A percentile compares a stretch with the other conserved stretches of the same genome.
Conservation (phyloP, 1,139 yeast genomes). For the Pichia sp. region DNA sequence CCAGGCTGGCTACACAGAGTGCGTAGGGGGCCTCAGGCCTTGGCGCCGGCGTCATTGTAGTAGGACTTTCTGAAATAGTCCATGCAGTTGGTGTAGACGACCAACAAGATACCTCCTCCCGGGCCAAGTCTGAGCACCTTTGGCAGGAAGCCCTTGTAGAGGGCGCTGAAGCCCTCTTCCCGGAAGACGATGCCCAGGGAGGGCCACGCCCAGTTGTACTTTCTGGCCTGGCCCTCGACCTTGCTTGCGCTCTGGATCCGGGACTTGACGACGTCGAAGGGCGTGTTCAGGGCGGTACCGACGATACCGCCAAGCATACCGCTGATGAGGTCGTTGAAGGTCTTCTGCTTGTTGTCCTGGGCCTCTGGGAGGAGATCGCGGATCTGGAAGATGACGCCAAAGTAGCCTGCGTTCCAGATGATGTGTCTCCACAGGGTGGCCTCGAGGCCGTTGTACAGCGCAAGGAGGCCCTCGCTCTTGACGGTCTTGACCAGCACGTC, state of each 20-base stretch:
- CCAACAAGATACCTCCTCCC: conserved; percentile 96
- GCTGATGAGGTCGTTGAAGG: conserved; percentile 80
- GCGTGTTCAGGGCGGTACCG: conserved; percentile 91
- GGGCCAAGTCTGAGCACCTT: conserved; percentile 97
- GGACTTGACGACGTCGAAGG: conserved; percentile 96
- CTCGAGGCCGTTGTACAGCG: conserved; percentile 91
- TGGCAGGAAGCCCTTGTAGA: conserved; percentile 93
- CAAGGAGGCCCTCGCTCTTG: conserved; percentile 69
- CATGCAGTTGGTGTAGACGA: conserved; percentile 91
- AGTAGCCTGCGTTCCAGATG: conserved; percentile 97
- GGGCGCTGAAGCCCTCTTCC: conserved; percentile 87
- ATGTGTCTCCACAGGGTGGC: conserved; percentile 97
- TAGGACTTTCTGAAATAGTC: conserved; percentile 80
- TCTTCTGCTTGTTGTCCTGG: conserved; percentile 61
- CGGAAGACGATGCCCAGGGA: conserved; percentile 67
- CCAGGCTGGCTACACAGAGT: no score
- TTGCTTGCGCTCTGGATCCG: conserved; percentile 88
- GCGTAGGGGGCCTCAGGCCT: background rate
- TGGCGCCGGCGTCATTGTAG: conserved; percentile 32
- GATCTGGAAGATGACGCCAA: conserved; percentile 90
- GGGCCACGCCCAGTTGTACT: conserved; percentile 91
- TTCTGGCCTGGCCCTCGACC: conserved; percentile 56
- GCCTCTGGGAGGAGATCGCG: conserved; percentile 78
- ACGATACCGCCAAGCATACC: conserved; percentile 96
- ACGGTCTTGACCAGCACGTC: conserved; percentile 77